These are phyloP conservation scores for Blastobotrys elegans DNA, from an alignment of 1,139 yeast genomes.

Conservation along the genomic window DNA sequence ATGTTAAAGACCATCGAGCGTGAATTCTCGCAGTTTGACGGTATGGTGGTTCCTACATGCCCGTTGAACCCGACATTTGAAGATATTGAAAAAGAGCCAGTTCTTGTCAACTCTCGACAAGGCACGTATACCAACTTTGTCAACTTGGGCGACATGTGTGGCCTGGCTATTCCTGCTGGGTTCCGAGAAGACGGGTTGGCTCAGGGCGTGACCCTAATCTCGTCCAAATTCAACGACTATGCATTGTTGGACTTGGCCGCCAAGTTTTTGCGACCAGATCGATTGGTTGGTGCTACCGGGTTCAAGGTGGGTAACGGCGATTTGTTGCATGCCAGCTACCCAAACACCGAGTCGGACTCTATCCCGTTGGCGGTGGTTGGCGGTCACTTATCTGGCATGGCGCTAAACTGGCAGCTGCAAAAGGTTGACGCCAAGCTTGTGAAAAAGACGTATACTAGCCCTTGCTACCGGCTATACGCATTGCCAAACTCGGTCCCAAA, in stretches of 20 bases:
- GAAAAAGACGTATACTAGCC: slow-evolving; percentile 61
- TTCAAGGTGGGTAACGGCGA: slow-evolving; percentile 36
- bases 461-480: slow-evolving; percentile 74
- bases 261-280: slow-evolving; percentile 51
- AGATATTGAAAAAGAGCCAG: slow-evolving; percentile 71
- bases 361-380: slow-evolving; percentile 89
- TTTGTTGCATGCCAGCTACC: slow-evolving; percentile 36
- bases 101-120: slow-evolving; percentile 75
- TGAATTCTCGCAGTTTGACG: slow-evolving; percentile 59
- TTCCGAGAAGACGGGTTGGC: slow-evolving; percentile 82
- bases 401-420: slow-evolving; percentile 90
- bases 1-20: slow-evolving; percentile 60
- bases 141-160: slow-evolving; percentile 88
- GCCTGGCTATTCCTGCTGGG: slow-evolving; percentile 86
- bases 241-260: slow-evolving; percentile 82
- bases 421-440: slow-evolving; percentile 75
- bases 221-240: slow-evolving; percentile 77
- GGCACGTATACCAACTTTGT: slow-evolving; percentile 98
- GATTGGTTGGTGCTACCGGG: slow-evolving; percentile 45
- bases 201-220: slow-evolving; percentile 80
- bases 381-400: slow-evolving; percentile 85
- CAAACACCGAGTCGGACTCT: slow-evolving; percentile 36
- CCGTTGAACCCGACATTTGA: slow-evolving; percentile 83
- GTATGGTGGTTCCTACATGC: slow-evolving; percentile 83
- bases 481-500: slow-evolving; percentile 74